phyloP scores from a whole-genome alignment of 371 early-diverging fungal genomes.

The Parasitella parasitica region DNA sequence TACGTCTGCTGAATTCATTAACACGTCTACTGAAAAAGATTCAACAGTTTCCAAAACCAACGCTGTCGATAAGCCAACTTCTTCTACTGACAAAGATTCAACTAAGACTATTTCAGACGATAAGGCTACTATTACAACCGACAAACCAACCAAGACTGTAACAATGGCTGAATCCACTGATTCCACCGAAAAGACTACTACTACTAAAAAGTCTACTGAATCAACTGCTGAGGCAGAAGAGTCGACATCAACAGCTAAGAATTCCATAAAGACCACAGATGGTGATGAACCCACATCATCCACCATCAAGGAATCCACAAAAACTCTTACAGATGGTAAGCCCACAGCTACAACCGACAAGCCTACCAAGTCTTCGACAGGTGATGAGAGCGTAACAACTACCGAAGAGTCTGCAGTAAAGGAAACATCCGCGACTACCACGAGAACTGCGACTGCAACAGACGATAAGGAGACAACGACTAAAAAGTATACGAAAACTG shows the following conservation, averaged over 20 bases:
- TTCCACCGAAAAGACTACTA: constrained; percentile 1
- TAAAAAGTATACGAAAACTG: neutral
- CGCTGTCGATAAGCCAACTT: neutral
- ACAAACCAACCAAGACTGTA: neutral
- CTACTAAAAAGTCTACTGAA: neutral
- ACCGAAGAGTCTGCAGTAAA: neutral
- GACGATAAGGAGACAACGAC: neutral
- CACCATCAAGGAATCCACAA: neutral
- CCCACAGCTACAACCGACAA: constrained; percentile 3
- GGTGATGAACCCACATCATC: neutral
- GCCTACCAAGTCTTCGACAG: neutral
- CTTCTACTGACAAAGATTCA: neutral
- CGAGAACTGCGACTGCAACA: neutral
- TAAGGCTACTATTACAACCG: neutral
- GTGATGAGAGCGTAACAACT: neutral
- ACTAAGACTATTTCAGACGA: neutral
- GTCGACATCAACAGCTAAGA: neutral
- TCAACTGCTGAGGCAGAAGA: neutral
- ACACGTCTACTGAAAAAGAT: neutral
- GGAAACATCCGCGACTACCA: too few species aligned
- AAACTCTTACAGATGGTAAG: constrained; percentile 2
- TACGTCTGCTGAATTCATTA: neutral
- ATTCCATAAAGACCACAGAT: neutral
- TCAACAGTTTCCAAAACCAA: neutral
- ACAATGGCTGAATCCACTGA: neutral